Evolutionary conservation across 176 grass and related monocot genomes (phyloP), one percentile per base, ranked within the genome.

Genomic region (Phoenix dactylifera): DNA sequence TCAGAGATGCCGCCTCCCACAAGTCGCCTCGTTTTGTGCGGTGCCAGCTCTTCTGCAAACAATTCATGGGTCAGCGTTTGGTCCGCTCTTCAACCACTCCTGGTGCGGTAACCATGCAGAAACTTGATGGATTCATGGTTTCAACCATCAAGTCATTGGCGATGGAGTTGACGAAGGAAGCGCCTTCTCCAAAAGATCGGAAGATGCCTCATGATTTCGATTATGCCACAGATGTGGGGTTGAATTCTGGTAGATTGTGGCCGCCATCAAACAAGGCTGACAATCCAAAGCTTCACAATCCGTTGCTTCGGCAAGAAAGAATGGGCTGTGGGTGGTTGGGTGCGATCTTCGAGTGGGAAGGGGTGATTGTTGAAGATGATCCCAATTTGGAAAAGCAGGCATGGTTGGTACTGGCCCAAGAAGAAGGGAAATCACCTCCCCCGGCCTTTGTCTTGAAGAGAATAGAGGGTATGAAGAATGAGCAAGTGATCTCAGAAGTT

Each of bases 251-350:
- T 15, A 67, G 74, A 18, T 66, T 77, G 1, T 97, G 87, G 84
- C 92, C 87, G 2, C 92, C 87, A 1, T 50, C 63, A 26, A 97
- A 90, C 81, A 70, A 63, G 66, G 87, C 84, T 0, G 92, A 97
- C 39, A 69, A 97, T 16, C 87, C 92, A 0, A 75, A 69, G 28
- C 76, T 97, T 48, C 87, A 88, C 2, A 97, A 97, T 76, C 92
- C 92, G 0, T 44, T 97, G 74, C 66, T 85, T 10, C 83, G 87
- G 1, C 83, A 82, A 0, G 78, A 97, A 76, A 79, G 87, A 4
- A 90, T 97, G 92, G 84, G 92, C 17, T 97, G 92, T 16, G 92
- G 92, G 26, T 97, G 92, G 92, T 55, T 97, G 0, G 87, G 72
- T 14, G 92, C 83, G 26, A 97, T 97, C 68, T 88, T 97, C 9